Evolutionary conservation across 2,329 filamentous ascomycete species (phyloP).

Genomic region (Xylaria sp.): DNA sequence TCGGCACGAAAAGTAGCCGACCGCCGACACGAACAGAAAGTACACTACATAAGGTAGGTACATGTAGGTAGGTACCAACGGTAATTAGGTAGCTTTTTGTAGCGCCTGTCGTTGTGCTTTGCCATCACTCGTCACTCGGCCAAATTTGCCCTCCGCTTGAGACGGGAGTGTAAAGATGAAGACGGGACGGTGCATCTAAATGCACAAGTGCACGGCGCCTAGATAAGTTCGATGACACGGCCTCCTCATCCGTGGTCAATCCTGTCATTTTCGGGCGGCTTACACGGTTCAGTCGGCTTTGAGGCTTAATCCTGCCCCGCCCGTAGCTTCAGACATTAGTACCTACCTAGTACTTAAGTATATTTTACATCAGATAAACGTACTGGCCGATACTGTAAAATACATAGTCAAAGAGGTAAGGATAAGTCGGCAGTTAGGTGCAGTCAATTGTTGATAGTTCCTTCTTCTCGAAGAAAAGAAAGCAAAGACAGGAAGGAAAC

Average conservation of each 20-base stretch:
- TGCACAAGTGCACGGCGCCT: background rate
- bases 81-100: background rate
- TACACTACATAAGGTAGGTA: no score
- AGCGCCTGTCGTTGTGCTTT: background rate
- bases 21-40: constrained; percentile 6
- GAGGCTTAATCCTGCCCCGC: constrained; percentile 1
- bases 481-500: background rate
- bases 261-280: background rate
- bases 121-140: background rate
- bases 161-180: background rate
- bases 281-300: background rate
- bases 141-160: background rate
- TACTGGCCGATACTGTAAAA: no score
- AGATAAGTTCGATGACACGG: background rate
- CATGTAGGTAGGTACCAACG: background rate
- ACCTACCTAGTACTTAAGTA: no score
- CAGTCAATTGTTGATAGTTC: no score
- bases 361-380: no score
- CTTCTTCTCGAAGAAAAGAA: no score
- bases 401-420: no score
- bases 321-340: background rate
- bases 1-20: constrained; percentile 25
- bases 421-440: no score
- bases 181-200: background rate
- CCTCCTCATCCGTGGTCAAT: background rate